Percentiles rank a stretch among this genome's conserved stretches.
Evolutionary conservation across 2,329 filamentous ascomycete genomes (phyloP).

Genomic region (Sphaerostilbella broomeana): DNA sequence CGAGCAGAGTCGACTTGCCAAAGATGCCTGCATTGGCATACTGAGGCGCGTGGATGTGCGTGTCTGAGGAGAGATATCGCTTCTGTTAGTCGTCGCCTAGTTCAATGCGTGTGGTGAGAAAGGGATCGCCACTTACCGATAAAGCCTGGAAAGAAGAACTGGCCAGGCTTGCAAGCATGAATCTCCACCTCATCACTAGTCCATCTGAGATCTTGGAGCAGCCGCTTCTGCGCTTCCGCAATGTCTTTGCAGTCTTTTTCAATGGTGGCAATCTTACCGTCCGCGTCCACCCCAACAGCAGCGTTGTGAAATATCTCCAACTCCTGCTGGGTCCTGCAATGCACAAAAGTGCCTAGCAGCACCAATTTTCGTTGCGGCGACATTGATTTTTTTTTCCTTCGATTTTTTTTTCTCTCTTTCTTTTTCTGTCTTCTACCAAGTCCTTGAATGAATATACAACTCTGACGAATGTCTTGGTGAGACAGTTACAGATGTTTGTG

Average conservation of each 20-base stretch:
- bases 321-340: conserved; percentile 41
- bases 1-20: conserved; percentile 83
- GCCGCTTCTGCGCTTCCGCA: conserved; percentile 23
- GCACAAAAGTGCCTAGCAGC: conserved; percentile 50
- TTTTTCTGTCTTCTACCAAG: background rate
- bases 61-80: conserved; percentile 51
- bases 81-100: background rate
- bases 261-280: conserved; percentile 45
- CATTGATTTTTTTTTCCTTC: conserved; percentile 3
- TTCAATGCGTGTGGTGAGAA: background rate
- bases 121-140: conserved; percentile 49
- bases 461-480: too few relatives aligned
- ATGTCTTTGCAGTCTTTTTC: conserved; percentile 30
- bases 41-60: conserved; percentile 90
- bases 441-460: too few relatives aligned
- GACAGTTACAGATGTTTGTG: too few relatives aligned
- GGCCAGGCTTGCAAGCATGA: conserved; percentile 35
- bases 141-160: conserved; percentile 82
- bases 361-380: conserved; percentile 34
- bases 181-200: conserved; percentile 31
- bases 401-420: too few relatives aligned
- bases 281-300: conserved; percentile 43
- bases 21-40: conserved; percentile 94
- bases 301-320: conserved; percentile 47
- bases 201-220: conserved; percentile 43